phyloP scores from a whole-genome alignment of 192 early-diverging fungal species.

The Coemansia sp. region DNA sequence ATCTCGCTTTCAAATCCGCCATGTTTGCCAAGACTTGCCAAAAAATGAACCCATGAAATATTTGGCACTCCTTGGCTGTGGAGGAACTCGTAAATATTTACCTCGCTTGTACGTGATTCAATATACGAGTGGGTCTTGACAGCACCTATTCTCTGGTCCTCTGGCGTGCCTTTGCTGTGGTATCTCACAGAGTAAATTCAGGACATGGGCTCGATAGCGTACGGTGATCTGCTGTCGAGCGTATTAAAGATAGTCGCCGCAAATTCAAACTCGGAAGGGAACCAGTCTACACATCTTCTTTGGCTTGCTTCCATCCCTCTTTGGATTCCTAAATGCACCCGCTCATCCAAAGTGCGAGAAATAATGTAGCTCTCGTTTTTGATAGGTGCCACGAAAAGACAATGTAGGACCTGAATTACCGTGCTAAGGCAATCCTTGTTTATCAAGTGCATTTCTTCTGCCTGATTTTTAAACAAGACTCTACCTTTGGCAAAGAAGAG shows the following conservation, averaged over 20 bases:
- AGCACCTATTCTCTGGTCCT: background rate
- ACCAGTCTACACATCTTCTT: background rate
- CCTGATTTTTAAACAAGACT: too few species aligned
- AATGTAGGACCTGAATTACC: too few species aligned
- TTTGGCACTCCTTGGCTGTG: background rate
- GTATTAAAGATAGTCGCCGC: background rate
- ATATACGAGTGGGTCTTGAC: background rate
- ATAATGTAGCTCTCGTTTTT: too few species aligned
- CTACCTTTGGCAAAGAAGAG: too few species aligned
- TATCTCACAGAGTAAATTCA: background rate
- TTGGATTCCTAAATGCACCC: too few species aligned
- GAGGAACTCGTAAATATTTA: background rate
- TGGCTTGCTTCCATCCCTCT: too few species aligned
- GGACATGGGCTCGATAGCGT: background rate
- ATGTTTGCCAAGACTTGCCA: background rate
- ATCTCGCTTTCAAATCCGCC: background rate
- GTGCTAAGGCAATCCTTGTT: too few species aligned
- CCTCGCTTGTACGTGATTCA: background rate
- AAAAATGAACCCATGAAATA: background rate
- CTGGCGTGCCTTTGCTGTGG: background rate
- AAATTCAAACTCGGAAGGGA: background rate
- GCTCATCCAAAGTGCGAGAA: too few species aligned
- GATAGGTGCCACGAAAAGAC: too few species aligned
- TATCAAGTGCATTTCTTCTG: too few species aligned
- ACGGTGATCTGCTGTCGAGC: background rate